phyloP scores from a whole-genome alignment of 495 filamentous ascomycete genomes.

The Acidomyces sp. region DNA sequence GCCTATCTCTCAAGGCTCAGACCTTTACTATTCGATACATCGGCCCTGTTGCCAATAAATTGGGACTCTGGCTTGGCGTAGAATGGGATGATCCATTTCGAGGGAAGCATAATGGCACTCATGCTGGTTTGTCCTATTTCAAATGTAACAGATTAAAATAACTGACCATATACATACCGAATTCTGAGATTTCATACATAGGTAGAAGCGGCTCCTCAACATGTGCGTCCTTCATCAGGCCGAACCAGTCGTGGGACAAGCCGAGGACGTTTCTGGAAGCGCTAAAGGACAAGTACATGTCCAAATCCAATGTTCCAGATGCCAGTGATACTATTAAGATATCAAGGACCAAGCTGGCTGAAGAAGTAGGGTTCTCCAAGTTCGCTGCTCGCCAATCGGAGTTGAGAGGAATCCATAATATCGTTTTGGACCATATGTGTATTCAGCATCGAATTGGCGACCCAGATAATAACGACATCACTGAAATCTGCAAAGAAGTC shows the following conservation, averaged over 20 bases:
- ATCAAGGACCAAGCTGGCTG: conserved; percentile 71
- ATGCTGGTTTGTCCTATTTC: conserved; percentile 71
- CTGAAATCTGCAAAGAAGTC: conserved; percentile 40
- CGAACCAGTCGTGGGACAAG: conserved; percentile 53
- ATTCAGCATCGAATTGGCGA: conserved; percentile 37
- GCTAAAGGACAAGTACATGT: conserved; percentile 68
- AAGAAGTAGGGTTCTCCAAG: conserved; percentile 95
- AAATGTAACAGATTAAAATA: conserved; percentile 44
- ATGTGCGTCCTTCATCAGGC: conserved; percentile 75
- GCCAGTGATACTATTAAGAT: conserved; percentile 46
- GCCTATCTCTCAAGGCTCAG: conserved; percentile 60
- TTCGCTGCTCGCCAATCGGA: conserved; percentile 65
- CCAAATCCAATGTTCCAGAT: not conserved
- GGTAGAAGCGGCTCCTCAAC: conserved; percentile 52
- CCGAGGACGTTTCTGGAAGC: conserved; percentile 65
- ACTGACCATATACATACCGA: not conserved
- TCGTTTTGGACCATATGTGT: conserved; percentile 63
- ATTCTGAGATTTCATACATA: conserved; percentile 25
- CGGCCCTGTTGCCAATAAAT: conserved; percentile 61
- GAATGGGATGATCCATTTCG: conserved; percentile 84
- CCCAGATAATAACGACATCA: conserved; percentile 5
- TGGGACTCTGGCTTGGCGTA: conserved; percentile 79
- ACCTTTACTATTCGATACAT: conserved; percentile 76
- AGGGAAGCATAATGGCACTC: conserved; percentile 81
- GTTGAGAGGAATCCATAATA: conserved; percentile 61